Conservation (phyloP, 2,329 filamentous ascomycete species). For the Penicillium crustosum region DNA sequence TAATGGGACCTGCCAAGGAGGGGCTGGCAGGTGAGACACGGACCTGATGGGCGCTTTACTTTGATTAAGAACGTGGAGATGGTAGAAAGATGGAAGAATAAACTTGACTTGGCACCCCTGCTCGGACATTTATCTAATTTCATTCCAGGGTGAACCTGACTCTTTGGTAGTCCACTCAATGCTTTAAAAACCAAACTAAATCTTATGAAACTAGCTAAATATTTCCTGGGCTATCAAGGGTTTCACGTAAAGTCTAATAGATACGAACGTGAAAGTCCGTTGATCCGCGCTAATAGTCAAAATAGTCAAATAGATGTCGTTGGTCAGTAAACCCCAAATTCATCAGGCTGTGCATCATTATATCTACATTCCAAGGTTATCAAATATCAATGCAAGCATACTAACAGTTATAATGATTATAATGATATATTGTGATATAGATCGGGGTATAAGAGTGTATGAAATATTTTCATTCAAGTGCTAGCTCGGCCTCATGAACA, state of each 20-base stretch:
- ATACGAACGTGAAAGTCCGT: background rate
- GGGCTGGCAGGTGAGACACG: background rate
- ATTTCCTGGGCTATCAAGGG: background rate
- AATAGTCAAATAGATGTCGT: too few relatives aligned
- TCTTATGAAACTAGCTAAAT: conserved; percentile 2
- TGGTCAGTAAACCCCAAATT: too few relatives aligned
- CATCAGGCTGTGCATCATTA: too few relatives aligned
- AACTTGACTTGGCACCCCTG: background rate
- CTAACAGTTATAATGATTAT: too few relatives aligned
- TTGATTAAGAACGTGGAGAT: conserved; percentile 6
- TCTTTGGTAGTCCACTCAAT: background rate
- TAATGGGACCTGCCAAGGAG: conserved; percentile 7
- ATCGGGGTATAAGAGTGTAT: too few relatives aligned
- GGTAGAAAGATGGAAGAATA: background rate
- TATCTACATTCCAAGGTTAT: too few relatives aligned
- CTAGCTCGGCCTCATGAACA: too few relatives aligned
- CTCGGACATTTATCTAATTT: conserved; percentile 9
- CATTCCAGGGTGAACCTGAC: background rate
- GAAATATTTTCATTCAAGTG: too few relatives aligned
- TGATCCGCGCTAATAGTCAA: too few relatives aligned
- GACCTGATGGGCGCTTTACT: conserved; percentile 8
- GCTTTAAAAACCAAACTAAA: background rate
- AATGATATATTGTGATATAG: too few relatives aligned
- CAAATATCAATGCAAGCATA: too few relatives aligned
- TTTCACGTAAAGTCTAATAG: background rate